Evolutionary conservation across 805 yeast species (phyloP), one percentile per base, ranked within the genome.

Genomic region (Yueomyces sp.): DNA sequence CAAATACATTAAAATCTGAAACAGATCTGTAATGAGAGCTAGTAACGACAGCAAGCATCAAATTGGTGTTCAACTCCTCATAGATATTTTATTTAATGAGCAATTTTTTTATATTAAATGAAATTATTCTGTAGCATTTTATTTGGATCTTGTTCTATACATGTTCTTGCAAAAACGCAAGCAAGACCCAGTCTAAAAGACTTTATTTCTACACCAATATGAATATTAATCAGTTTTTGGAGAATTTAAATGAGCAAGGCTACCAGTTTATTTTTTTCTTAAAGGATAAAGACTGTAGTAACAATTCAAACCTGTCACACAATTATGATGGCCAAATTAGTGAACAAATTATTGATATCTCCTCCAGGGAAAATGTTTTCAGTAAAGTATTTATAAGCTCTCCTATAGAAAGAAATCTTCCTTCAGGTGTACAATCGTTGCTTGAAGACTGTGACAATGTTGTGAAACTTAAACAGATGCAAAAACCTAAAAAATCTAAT

Each of bases 401-500:
- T 11, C 37, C 37, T 7, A 5, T 34, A 7, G 37, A 34, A 19
- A 9, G n/a, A 11, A 34, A 9, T 34, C n/a, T 34, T 34, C 37
- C 37, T 11, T 5, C n/a, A 5, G 26, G 26, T 19, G n/a, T 34
- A 9, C n/a, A 38, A 9, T 11, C 28, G 7, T n/a, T 38, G 8
- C 8, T 29, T 5, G n/a, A 32, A 9, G 12, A 29, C 27, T n/a
- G 11, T 34, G 42, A 12, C 4, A 39, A 19, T 26, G 19, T 28
- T 12, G 12, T 27, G 9, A 29, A 29, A 19, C 32, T 40, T 27
- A 40, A 8, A n/a, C 46, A 28, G 45, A 40, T 28, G 47, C 46
- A 9, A 41, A 46, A 40, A 38, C 26, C 42, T 40, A 37, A 26
- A 42, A 40, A 45, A 42, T 9, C 39, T 26, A 30, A 39, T 30